Percentiles rank a stretch among this genome's conserved stretches.
These are phyloP conservation scores for Lactarius hengduanensis DNA, from an alignment of 768 basidiomycete species.

Conservation along the genomic window DNA sequence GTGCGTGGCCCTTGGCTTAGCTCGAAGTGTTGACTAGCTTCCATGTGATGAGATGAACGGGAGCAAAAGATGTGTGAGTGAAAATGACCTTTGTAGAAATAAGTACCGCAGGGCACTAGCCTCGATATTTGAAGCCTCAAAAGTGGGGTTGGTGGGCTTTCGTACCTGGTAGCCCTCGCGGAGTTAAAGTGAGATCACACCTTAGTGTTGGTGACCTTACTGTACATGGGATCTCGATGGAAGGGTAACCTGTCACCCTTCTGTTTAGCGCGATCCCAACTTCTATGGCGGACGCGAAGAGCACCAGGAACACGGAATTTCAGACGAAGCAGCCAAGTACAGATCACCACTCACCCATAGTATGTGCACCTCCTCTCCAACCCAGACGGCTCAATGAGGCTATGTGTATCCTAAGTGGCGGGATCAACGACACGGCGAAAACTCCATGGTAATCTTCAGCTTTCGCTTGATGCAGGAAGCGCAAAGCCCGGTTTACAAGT, in stretches of 20 bases:
- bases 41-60: constrained; percentile 5
- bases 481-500: background rate
- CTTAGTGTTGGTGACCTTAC: background rate
- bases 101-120: background rate
- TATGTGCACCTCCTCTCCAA: background rate
- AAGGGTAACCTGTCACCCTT: constrained; percentile 3
- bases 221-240: constrained; percentile 17
- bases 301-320: constrained; percentile 20
- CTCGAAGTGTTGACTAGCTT: constrained; percentile 8
- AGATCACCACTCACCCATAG: background rate
- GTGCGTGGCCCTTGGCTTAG: background rate
- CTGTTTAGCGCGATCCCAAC: constrained; percentile 4
- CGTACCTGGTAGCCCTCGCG: constrained; percentile 22
- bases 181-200: constrained; percentile 17
- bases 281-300: constrained; percentile 1
- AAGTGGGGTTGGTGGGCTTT: constrained; percentile 20
- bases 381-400: constrained; percentile 4
- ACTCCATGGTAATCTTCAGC: constrained; percentile 17
- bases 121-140: constrained; percentile 22
- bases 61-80: background rate
- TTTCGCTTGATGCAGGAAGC: constrained; percentile 9
- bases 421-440: background rate
- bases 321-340: constrained; percentile 1
- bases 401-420: background rate
- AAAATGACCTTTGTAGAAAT: constrained; percentile 3